Evolutionary conservation across 768 basidiomycete genomes (phyloP).

Genomic region (Mycena olivaceomarginata): DNA sequence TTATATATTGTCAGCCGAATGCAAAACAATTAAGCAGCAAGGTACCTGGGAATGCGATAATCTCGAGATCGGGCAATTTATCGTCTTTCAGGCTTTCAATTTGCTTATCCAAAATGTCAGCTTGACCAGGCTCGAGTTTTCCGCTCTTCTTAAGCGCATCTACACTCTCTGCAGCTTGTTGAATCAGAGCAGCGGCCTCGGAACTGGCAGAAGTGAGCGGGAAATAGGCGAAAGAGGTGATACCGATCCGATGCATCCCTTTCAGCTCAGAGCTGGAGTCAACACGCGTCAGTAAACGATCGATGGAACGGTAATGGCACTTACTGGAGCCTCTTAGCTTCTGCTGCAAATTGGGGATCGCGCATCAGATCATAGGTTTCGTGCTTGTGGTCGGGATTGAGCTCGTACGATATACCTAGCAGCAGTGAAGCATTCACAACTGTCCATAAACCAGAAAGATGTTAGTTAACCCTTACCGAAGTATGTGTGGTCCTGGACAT

Average conservation of each 20-base stretch:
- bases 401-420: background rate
- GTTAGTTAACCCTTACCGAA: conserved; percentile 15
- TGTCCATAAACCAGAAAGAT: background rate
- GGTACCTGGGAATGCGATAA: conserved; percentile 54
- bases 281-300: background rate
- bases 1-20: background rate
- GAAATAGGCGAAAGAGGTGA: conserved; percentile 54
- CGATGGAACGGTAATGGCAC: background rate
- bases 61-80: conserved; percentile 17
- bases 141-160: conserved; percentile 28
- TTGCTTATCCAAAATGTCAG: conserved; percentile 28
- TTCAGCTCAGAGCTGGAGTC: background rate
- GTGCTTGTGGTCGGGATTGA: background rate
- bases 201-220: conserved; percentile 47
- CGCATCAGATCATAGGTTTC: conserved; percentile 51
- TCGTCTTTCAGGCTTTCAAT: conserved; percentile 39
- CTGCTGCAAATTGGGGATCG: conserved; percentile 50
- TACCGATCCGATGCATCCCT: conserved; percentile 25
- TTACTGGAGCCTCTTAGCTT: conserved; percentile 58
- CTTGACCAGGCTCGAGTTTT: conserved; percentile 28
- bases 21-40: background rate
- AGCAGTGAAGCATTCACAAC: background rate
- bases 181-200: conserved; percentile 42
- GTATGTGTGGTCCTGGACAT: conserved; percentile 69
- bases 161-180: conserved; percentile 40